Conservation (phyloP, 2,329 filamentous ascomycete genomes). For the Pyrenochaeta sp. region DNA sequence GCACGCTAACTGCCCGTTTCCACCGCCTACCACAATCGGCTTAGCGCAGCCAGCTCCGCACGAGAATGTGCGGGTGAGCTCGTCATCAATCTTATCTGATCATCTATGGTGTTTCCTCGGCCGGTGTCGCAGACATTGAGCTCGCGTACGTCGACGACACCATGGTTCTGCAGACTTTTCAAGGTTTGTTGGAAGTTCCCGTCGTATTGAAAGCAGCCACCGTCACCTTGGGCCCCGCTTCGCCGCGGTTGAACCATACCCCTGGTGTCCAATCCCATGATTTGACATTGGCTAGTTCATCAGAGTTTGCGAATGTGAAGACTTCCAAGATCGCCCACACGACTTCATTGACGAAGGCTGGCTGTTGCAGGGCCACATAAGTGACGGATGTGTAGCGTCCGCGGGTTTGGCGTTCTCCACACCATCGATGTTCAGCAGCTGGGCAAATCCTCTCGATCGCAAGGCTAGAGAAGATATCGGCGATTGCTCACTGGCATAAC, state of each 20-base stretch:
- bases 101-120: constrained; percentile 8
- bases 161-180: no score
- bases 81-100: constrained; percentile 26
- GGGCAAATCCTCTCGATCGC: neutral
- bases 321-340: neutral
- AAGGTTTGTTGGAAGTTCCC: no score
- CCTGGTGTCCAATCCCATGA: neutral
- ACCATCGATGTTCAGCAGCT: neutral
- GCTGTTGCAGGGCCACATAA: neutral
- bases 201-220: constrained; percentile 13
- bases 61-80: constrained; percentile 7
- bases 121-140: neutral
- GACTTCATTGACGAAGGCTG: neutral
- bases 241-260: neutral
- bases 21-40: neutral
- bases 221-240: constrained; percentile 3
- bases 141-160: no score
- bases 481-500: neutral
- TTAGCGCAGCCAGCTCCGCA: neutral
- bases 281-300: neutral
- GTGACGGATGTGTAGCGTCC: neutral
- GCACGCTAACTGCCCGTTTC: constrained; percentile 9
- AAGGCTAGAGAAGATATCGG: neutral
- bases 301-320: neutral
- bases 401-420: neutral